phyloP scores from a whole-genome alignment of 75 land plant species.

The Isoetes taiwanensis region DNA sequence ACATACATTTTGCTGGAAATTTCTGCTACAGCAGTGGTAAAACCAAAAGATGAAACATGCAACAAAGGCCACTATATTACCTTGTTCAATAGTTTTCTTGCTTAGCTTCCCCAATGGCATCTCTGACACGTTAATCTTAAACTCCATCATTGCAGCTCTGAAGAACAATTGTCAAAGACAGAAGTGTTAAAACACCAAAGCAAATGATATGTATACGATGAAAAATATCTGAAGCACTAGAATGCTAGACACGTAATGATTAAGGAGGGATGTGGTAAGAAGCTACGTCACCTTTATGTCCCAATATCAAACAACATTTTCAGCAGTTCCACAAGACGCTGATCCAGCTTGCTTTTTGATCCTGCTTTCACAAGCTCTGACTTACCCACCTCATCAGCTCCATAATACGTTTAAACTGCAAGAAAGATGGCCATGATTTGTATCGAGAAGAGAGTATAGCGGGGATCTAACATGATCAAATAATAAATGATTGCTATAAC shows the following conservation, averaged over 20 bases:
- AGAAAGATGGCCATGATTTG: no score
- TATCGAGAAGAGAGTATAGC: no score
- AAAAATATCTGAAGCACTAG: neutral
- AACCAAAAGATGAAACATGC: no score
- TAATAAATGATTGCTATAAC: no score
- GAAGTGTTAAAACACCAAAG: no score
- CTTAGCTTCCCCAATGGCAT: conserved; percentile 98
- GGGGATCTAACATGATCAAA: no score
- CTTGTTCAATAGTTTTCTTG: conserved; percentile 74
- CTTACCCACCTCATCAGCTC: conserved; percentile 36
- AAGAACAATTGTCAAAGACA: no score
- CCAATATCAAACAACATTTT: conserved; percentile 89
- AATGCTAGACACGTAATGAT: neutral
- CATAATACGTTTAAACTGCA: no score
- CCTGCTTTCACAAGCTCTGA: conserved; percentile 24
- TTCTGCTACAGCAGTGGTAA: no score
- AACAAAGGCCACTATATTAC: conserved; percentile 30
- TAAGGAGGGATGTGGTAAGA: no score
- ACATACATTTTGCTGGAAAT: no score
- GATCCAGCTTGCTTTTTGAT: conserved; percentile 47
- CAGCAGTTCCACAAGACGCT: conserved; percentile 47
- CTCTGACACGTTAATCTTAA: conserved; percentile 87
- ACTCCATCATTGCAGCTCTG: conserved; percentile 99
- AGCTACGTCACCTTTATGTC: conserved; percentile 57
- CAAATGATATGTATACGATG: neutral